These are phyloP conservation scores for Fusarium continuum DNA, from an alignment of 2,329 filamentous ascomycete genomes.

Conservation along the genomic window DNA sequence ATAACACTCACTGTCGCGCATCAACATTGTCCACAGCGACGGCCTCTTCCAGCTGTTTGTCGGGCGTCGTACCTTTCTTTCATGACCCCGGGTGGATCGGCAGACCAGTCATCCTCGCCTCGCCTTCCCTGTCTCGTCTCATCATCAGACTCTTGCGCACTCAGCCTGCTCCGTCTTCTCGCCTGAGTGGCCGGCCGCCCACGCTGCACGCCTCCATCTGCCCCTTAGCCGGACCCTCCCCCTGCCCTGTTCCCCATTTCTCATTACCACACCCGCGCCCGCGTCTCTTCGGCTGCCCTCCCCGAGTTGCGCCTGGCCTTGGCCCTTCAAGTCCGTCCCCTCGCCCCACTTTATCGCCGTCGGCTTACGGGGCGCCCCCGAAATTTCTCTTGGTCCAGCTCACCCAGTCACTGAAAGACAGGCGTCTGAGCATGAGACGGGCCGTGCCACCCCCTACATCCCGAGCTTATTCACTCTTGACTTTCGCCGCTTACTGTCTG, in stretches of 20 bases:
- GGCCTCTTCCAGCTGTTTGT: not conserved
- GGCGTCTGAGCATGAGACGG: conserved; percentile 36
- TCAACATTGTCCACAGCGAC: not conserved
- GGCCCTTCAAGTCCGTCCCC: conserved; percentile 14
- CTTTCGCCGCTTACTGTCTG: conserved; percentile 1
- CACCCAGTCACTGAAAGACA: conserved; percentile 4
- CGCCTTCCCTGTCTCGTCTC: conserved; percentile 29
- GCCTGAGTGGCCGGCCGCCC: conserved; percentile 32
- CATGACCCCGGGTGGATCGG: conserved; percentile 27
- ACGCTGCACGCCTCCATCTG: conserved; percentile 25
- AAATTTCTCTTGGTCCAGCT: conserved; percentile 22
- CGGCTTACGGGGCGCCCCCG: conserved; percentile 38
- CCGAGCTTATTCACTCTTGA: conserved; percentile 12
- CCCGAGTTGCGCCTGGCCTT: conserved; percentile 26
- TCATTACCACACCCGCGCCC: conserved; percentile 30
- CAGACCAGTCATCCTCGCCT: conserved; percentile 28
- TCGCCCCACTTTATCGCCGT: conserved; percentile 39
- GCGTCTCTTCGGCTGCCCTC: conserved; percentile 21
- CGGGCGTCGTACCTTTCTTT: not conserved
- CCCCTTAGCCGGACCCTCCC: conserved; percentile 22
- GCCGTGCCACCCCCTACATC: conserved; percentile 37
- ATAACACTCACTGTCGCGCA: conserved; percentile 7
- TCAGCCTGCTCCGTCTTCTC: conserved; percentile 26
- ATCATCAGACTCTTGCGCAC: conserved; percentile 26
- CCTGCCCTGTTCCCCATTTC: conserved; percentile 31